Base-by-base conservation (phyloP, 768 basidiomycete species). In the Mycena alexandri region DNA sequence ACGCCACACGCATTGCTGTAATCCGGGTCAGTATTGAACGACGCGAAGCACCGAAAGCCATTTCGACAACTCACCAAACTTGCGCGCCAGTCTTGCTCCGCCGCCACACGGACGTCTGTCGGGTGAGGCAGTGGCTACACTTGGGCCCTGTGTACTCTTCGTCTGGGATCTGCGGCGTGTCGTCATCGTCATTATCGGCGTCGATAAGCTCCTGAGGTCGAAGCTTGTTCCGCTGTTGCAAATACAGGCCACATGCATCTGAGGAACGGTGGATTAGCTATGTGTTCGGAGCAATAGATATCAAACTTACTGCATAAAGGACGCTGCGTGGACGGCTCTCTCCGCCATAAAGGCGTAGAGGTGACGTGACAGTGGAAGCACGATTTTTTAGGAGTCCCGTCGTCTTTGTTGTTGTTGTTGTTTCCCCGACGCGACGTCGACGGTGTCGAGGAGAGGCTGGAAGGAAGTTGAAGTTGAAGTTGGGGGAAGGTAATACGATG, bases 51-150 rank as follows among this genome's bases (percentile, higher is more conserved):
- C 29, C 29, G 29, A 29, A 29, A 29, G 29, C 6, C 6, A 29
- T 29, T 29, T 29, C 29, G 29, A 29, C 29, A 29, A 29, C 29
- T 3, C 29, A 29, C 29, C 85, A 86, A 1, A 86, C 77, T 70
- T 84, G 83, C 14, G 82, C 83, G 0, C 85, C 85, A 1, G 81
- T 77, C 73, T 86, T 86, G 70, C 83, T 84, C 55, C 85, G 76
- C 43, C 85, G 78, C 85, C 85, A 86, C 46, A 86, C 85, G 10
- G 83, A 84, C 3, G 85, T 86, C 46, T 79, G 81, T 60, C 83
- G 83, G 11, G 85, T 85, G 62, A 78, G 80, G 65, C 85, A 86
- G 73, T 85, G 85, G 59, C 81, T 84, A 52, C 85, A 86, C 69
- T 84, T 81, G 2, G 84, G 85, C 6, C 53, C 66, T 7, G 43